phyloP scores from a whole-genome alignment of 108 stramenopile species.

The Halocafeteria seosinensis region DNA sequence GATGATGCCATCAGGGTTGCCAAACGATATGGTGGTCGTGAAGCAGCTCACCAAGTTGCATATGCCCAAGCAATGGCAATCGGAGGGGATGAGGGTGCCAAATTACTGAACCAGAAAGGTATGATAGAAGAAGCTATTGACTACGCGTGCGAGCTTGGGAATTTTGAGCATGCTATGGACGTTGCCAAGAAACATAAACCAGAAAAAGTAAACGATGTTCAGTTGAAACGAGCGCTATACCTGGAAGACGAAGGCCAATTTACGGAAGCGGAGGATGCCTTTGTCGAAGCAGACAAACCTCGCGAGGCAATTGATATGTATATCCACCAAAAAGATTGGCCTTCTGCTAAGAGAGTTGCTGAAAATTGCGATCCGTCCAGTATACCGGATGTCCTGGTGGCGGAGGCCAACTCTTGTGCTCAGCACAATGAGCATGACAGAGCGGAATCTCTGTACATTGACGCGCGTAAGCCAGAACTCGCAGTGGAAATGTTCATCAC shows the following conservation, averaged over 20 bases:
- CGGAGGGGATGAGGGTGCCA: constrained; percentile 40
- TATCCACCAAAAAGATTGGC: constrained; percentile 41
- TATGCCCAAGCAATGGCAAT: constrained; percentile 35
- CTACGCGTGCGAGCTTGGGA: constrained; percentile 31
- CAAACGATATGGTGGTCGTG: constrained; percentile 32
- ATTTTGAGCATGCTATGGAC: constrained; percentile 39
- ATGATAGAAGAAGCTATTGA: constrained; percentile 43
- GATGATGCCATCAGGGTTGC: constrained; percentile 46
- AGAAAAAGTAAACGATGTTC: constrained; percentile 23
- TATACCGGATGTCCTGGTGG: constrained; percentile 31
- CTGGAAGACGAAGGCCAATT: constrained; percentile 42
- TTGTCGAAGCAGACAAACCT: constrained; percentile 39
- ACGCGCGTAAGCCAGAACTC: constrained; percentile 38
- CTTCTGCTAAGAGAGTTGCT: constrained; percentile 34
- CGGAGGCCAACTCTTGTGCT: constrained; percentile 22
- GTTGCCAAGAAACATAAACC: constrained; percentile 24
- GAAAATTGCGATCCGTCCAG: constrained; percentile 36
- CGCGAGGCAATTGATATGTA: constrained; percentile 54
- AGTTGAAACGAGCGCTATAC: constrained; percentile 38
- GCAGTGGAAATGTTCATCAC: constrained; percentile 39
- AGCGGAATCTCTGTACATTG: constrained; percentile 38
- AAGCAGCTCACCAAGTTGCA: constrained; percentile 36
- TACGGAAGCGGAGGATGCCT: constrained; percentile 43
- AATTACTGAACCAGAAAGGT: constrained; percentile 36
- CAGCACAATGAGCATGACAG: constrained; percentile 12